A percentile compares a stretch with the other conserved stretches of the same genome.
These are phyloP conservation scores for Xylariaceae sp. DNA, from an alignment of 2,329 filamentous ascomycete genomes.

Conservation along the genomic window DNA sequence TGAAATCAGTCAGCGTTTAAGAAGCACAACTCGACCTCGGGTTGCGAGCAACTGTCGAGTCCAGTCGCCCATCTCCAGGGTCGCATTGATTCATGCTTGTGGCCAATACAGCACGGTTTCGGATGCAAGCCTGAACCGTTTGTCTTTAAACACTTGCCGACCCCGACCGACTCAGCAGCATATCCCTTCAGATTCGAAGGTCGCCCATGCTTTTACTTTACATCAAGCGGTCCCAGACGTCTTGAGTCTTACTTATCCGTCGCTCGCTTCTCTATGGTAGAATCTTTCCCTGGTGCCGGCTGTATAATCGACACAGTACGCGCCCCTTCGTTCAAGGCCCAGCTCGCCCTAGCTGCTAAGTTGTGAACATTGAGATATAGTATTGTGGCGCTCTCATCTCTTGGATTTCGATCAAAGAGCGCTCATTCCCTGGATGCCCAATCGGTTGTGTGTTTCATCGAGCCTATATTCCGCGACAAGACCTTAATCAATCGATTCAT, in stretches of 20 bases:
- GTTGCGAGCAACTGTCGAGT: conserved; percentile 11
- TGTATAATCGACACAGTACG: conserved; percentile 16
- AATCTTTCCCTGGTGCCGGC: conserved; percentile 10
- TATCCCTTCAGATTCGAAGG: conserved; percentile 21
- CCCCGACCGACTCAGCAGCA: conserved; percentile 24
- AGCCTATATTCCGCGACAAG: conserved; percentile 2
- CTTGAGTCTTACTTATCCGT: background rate
- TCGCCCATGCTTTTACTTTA: conserved; percentile 3
- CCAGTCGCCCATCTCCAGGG: conserved; percentile 7
- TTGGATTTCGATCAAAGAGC: conserved; percentile 34
- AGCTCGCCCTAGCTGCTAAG: conserved; percentile 2
- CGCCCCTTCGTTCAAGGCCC: conserved; percentile 1
- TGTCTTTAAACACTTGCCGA: conserved; percentile 26
- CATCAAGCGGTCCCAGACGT: conserved; percentile 4
- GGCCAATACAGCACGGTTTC: conserved; percentile 32
- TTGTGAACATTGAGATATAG: conserved; percentile 26
- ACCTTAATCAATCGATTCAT: conserved; percentile 8
- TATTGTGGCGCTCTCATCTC: conserved; percentile 28
- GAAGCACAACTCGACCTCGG: conserved; percentile 6
- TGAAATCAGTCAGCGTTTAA: conserved; percentile 6
- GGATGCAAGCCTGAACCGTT: conserved; percentile 35
- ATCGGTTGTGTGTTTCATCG: conserved; percentile 11
- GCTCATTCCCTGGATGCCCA: conserved; percentile 26
- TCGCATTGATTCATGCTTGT: conserved; percentile 14
- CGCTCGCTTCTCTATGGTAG: conserved; percentile 13